Evolutionary conservation across 768 basidiomycete genomes (phyloP).

Genomic region (Coprinopsis marcescibilis): DNA sequence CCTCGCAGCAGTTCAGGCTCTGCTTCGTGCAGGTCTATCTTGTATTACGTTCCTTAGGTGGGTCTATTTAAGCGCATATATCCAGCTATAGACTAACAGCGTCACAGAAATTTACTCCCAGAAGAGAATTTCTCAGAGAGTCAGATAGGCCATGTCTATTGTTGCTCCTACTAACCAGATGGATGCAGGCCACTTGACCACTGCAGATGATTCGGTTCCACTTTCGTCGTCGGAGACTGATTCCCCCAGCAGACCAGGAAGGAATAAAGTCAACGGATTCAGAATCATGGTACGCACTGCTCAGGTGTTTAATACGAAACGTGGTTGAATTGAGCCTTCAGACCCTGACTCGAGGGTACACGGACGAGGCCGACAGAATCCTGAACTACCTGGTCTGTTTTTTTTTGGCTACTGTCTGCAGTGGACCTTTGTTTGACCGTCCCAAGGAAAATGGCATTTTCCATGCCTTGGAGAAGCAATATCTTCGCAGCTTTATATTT

Average conservation of each 20-base stretch:
- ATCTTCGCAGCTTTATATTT: slow-evolving; percentile 80
- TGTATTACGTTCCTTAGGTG: slow-evolving; percentile 76
- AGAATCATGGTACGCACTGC: slow-evolving; percentile 59
- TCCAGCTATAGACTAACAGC: background rate
- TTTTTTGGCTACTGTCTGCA: slow-evolving; percentile 6
- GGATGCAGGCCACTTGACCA: slow-evolving; percentile 48
- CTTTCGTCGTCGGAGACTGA: slow-evolving; percentile 30
- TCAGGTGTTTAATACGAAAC: too few relatives aligned
- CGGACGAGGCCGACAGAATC: slow-evolving; percentile 77
- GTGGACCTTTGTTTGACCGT: slow-evolving; percentile 4
- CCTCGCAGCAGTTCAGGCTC: slow-evolving; percentile 63
- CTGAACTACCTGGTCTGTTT: slow-evolving; percentile 62
- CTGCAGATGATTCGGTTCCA: slow-evolving; percentile 36
- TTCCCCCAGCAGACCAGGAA: slow-evolving; percentile 21
- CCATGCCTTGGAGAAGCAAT: slow-evolving; percentile 79
- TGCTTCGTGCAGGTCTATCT: slow-evolving; percentile 66
- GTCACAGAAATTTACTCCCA: slow-evolving; percentile 61
- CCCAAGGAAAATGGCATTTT: slow-evolving; percentile 79
- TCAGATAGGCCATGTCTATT: slow-evolving; percentile 18
- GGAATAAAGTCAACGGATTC: slow-evolving; percentile 51
- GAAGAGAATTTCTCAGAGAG: slow-evolving; percentile 75
- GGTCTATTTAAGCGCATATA: background rate
- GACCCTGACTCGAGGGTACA: slow-evolving; percentile 70
- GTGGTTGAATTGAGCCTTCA: too few relatives aligned
- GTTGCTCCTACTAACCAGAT: background rate